phyloP scores from a whole-genome alignment of 2,329 filamentous ascomycete genomes.

The Neopestalotiopsis rosae region DNA sequence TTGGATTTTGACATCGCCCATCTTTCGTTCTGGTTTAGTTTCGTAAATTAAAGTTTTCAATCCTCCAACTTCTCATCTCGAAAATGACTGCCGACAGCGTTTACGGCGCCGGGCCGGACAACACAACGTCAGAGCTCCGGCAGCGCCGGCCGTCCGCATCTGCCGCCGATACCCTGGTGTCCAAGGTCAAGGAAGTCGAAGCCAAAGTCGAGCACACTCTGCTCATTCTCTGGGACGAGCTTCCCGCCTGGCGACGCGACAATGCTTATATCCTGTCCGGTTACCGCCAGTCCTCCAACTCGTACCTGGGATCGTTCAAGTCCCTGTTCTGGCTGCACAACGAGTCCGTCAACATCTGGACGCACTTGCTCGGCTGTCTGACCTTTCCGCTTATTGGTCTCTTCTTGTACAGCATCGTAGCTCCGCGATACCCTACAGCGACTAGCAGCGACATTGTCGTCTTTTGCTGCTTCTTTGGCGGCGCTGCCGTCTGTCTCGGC shows the following conservation, averaged over 20 bases:
- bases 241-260: slow-evolving; percentile 64
- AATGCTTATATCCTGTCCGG: slow-evolving; percentile 60
- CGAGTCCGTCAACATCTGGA: slow-evolving; percentile 68
- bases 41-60: not conserved
- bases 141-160: slow-evolving; percentile 31
- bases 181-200: slow-evolving; percentile 41
- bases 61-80: not conserved
- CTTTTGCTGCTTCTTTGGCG: slow-evolving; percentile 80
- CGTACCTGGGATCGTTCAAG: slow-evolving; percentile 49
- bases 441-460: slow-evolving; percentile 68
- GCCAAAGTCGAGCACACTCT: slow-evolving; percentile 45
- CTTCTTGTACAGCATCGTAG: slow-evolving; percentile 62
- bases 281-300: slow-evolving; percentile 58
- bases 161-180: slow-evolving; percentile 30
- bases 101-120: slow-evolving; percentile 20
- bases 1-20: not conserved
- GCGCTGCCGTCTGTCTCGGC: slow-evolving; percentile 74
- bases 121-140: slow-evolving; percentile 26
- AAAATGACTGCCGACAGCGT: slow-evolving; percentile 1
- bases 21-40: not conserved
- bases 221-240: slow-evolving; percentile 62
- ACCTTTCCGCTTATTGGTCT: slow-evolving; percentile 57
- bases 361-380: slow-evolving; percentile 69
- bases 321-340: slow-evolving; percentile 64
- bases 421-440: slow-evolving; percentile 70